Evolutionary conservation across 2,329 filamentous ascomycete genomes (phyloP).

Genomic region (Ceratocystis eucalypticola): DNA sequence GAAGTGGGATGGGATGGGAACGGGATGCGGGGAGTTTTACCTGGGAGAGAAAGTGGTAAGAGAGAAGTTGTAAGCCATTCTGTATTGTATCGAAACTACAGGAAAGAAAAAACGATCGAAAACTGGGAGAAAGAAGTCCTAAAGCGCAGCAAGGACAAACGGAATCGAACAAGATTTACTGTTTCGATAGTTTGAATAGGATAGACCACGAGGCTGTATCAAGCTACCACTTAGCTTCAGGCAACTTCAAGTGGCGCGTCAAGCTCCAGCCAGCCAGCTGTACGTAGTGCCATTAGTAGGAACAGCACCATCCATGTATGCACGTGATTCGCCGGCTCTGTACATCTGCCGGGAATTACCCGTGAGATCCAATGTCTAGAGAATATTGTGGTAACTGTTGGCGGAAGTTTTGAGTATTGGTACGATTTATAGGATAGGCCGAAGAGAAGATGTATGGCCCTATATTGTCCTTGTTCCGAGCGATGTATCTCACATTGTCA

Average conservation of each 20-base stretch:
- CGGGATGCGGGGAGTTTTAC: conserved; percentile 40
- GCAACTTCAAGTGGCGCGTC: conserved; percentile 20
- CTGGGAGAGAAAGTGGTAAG: conserved; percentile 98
- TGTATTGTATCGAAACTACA: conserved; percentile 3
- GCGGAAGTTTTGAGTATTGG: too few relatives aligned
- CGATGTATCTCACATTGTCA: not conserved
- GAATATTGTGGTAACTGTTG: too few relatives aligned
- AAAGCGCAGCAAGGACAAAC: not conserved
- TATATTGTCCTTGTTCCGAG: too few relatives aligned
- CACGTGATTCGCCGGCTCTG: conserved; percentile 3
- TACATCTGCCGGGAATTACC: conserved; percentile 6
- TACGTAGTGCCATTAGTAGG: not conserved
- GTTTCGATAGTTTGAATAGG: conserved; percentile 6
- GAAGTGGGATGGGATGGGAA: conserved; percentile 20
- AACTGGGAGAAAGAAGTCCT: conserved; percentile 2
- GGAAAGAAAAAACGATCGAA: conserved; percentile 6
- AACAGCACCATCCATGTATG: not conserved
- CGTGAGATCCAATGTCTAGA: not conserved
- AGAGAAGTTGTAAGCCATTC: conserved; percentile 49
- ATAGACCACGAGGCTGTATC: conserved; percentile 18
- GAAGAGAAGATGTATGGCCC: too few relatives aligned
- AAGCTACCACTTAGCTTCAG: conserved; percentile 20
- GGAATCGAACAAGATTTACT: not conserved
- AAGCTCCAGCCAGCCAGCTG: conserved; percentile 11
- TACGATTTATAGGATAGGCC: too few relatives aligned